Conservation (phyloP, 768 basidiomycete genomes). For the Tricholoma saponaceum region DNA sequence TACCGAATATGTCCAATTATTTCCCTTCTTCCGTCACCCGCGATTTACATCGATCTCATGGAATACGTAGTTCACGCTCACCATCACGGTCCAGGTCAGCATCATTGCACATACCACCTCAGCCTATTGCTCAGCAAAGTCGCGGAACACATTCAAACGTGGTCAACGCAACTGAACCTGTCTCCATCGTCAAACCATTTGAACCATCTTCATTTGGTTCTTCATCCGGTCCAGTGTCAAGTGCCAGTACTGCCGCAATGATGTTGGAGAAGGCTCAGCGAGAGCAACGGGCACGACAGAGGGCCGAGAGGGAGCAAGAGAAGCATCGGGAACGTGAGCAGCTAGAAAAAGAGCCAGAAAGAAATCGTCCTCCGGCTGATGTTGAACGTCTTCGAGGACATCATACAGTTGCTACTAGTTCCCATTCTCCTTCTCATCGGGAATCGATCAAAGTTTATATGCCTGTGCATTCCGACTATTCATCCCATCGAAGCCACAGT, state of each 20-base stretch:
- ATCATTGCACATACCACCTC: conserved; percentile 14
- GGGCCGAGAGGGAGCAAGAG: conserved; percentile 5
- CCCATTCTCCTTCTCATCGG: conserved; percentile 7
- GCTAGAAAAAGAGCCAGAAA: conserved; percentile 8
- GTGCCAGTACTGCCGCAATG: conserved; percentile 51
- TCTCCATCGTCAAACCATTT: conserved; percentile 5
- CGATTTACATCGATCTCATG: conserved; percentile 13
- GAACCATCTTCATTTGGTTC: not conserved
- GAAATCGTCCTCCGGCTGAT: conserved; percentile 2
- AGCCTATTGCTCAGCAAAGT: conserved; percentile 14
- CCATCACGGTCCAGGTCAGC: conserved; percentile 21
- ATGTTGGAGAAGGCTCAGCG: conserved; percentile 39
- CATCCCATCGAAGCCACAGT: conserved; percentile 8
- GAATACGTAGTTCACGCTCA: conserved; percentile 3
- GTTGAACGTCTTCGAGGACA: not conserved
- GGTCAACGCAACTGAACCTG: not conserved
- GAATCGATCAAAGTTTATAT: conserved; percentile 5
- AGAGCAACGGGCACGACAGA: conserved; percentile 19
- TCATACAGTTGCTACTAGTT: conserved; percentile 5
- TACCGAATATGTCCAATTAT: conserved; percentile 32
- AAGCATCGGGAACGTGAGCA: conserved; percentile 11
- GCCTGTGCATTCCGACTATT: conserved; percentile 3
- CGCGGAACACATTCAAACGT: not conserved
- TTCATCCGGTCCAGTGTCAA: conserved; percentile 28
- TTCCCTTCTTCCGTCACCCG: conserved; percentile 15